A percentile compares a stretch with the other conserved stretches of the same genome.
These are phyloP conservation scores for Phialocephala subalpina DNA, from an alignment of 2,329 filamentous ascomycete genomes.

Conservation along the genomic window DNA sequence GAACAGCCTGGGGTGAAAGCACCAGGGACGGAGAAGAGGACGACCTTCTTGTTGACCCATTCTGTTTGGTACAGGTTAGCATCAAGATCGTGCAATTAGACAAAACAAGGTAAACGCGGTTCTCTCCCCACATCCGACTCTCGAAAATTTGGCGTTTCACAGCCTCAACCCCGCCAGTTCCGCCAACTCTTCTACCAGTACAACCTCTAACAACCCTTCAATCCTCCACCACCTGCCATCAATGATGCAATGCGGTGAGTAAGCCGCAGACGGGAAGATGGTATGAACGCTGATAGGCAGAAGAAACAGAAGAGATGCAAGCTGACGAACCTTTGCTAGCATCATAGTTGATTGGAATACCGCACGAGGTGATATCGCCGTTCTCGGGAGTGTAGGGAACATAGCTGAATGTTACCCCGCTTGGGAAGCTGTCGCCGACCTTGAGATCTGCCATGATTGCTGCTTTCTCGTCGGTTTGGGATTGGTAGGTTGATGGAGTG, in stretches of 20 bases:
- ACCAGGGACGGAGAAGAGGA: constrained; percentile 73
- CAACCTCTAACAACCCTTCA: too few relatives aligned
- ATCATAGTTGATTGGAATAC: constrained; percentile 79
- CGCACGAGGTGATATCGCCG: constrained; percentile 76
- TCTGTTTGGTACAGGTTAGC: constrained; percentile 46
- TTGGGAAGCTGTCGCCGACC: constrained; percentile 84
- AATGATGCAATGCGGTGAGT: constrained; percentile 14
- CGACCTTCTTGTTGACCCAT: constrained; percentile 75
- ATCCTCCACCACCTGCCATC: too few relatives aligned
- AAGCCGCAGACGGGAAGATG: background rate
- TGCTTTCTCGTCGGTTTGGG: constrained; percentile 3
- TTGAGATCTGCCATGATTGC: constrained; percentile 48
- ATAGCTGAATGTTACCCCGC: constrained; percentile 84
- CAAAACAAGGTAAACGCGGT: background rate
- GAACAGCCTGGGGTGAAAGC: constrained; percentile 77
- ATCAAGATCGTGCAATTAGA: background rate
- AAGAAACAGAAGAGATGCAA: constrained; percentile 3
- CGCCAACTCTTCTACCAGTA: too few relatives aligned
- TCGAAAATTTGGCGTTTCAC: too few relatives aligned
- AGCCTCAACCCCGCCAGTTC: too few relatives aligned
- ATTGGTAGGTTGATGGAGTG: constrained; percentile 1
- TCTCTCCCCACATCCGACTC: too few relatives aligned
- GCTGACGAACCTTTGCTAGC: constrained; percentile 71
- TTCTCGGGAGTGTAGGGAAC: constrained; percentile 78
- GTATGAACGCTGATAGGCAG: background rate